These are phyloP conservation scores for Linnemannia elongata DNA, from an alignment of 192 early-diverging fungal species.

Conservation along the genomic window DNA sequence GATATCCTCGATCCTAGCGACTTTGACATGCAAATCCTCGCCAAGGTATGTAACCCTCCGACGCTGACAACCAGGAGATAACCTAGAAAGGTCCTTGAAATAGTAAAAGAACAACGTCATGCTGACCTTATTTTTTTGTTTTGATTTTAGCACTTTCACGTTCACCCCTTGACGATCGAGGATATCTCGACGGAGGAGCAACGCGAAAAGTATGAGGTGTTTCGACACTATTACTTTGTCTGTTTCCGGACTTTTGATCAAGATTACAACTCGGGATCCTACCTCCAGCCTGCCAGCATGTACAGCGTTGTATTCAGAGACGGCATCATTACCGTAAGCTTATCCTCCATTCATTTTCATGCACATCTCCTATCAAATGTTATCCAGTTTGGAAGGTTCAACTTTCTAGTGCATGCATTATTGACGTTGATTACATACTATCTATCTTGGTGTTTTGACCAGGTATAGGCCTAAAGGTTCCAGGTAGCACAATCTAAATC, in stretches of 20 bases:
- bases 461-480: neutral
- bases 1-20: conserved; percentile 67
- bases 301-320: conserved; percentile 76
- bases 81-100: neutral
- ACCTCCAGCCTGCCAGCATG: conserved; percentile 74
- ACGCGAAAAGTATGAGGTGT: conserved; percentile 94
- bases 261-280: conserved; percentile 68
- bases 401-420: neutral
- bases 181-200: conserved; percentile 88
- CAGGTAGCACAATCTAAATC: neutral
- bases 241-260: conserved; percentile 83
- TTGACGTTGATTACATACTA: neutral
- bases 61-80: no score
- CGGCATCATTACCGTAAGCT: conserved; percentile 72
- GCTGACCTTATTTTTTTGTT: conserved; percentile 13
- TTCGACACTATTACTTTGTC: conserved; percentile 90
- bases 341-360: neutral
- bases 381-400: neutral
- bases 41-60: conserved; percentile 52
- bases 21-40: conserved; percentile 67
- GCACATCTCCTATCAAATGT: neutral
- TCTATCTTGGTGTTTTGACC: neutral
- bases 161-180: conserved; percentile 84
- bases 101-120: conserved; percentile 1
- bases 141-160: conserved; percentile 67